Evolutionary conservation across 2,329 filamentous ascomycete genomes (phyloP), one percentile per base, ranked within the genome.

Genomic region (Ophioceras dolichostomum): DNA sequence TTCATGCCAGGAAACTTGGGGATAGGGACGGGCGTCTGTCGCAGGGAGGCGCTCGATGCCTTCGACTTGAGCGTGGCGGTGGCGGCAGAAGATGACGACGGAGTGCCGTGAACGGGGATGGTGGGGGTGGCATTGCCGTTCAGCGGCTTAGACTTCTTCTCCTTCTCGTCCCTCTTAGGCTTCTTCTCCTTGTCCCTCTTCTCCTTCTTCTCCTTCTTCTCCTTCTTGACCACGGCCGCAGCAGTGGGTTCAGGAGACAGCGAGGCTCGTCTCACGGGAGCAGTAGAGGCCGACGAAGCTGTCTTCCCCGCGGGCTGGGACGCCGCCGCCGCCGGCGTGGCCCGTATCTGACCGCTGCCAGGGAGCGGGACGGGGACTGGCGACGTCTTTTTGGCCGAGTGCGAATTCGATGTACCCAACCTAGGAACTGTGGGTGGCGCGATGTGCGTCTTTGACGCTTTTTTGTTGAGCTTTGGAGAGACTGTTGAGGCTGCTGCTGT

Each of bases 1-100:
- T 37, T 37, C 20, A 37, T 14, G 7, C 35, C 35, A 12, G 35
- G 35, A 7, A 37, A 21, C 21, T 31, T 37, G n/a, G 41, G 43
- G 7, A 45, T n/a, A 17, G 43, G 43, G 4, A 45, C 33, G 4
- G 43, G 43, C 2, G 43, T 45, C 31, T 41, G 32, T 37, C 28
- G 40, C 4, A 19, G 22, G 10, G 34, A 22, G 10, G 30, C 34
- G n/a, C 32, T 36, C 36, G 21, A 31, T n/a, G n/a, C n/a, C n/a
- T n/a, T n/a, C n/a, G n/a, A n/a, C n/a, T n/a, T n/a, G n/a, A n/a
- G n/a, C n/a, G n/a, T n/a, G n/a, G n/a, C n/a, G n/a, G n/a, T n/a
- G n/a, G n/a, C n/a, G n/a, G n/a, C n/a, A n/a, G n/a, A n/a, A n/a
- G n/a, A n/a, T n/a, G n/a, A n/a, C n/a, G n/a, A n/a, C n/a, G n/a